These are phyloP conservation scores for Macrotyloma uniflorum DNA, from an alignment of 306 rosid species.

Conservation along the genomic window DNA sequence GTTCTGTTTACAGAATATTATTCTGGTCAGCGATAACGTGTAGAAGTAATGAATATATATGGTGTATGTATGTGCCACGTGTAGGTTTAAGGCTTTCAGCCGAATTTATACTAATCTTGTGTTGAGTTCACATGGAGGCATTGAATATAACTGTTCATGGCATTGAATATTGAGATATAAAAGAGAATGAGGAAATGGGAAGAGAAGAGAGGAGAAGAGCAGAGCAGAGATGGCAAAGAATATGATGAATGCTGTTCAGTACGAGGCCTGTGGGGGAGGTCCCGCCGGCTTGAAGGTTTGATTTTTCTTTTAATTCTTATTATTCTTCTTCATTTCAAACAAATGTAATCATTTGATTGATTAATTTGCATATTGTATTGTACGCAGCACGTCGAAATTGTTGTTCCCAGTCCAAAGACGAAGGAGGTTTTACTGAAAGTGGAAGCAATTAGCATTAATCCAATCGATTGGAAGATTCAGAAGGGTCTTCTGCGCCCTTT, in stretches of 20 bases:
- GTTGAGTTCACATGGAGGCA: no score
- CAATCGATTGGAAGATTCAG: conserved; percentile 79
- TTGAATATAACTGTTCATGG: no score
- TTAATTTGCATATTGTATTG: no score
- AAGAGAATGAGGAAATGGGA: not conserved
- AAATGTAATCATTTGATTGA: no score
- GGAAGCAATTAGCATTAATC: conserved; percentile 70
- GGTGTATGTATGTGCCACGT: no score
- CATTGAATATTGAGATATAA: no score
- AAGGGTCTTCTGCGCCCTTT: conserved; percentile 53
- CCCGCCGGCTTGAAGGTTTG: not conserved
- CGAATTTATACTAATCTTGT: no score
- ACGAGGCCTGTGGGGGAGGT: not conserved
- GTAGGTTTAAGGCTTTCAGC: no score
- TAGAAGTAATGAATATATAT: no score
- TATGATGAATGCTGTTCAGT: not conserved
- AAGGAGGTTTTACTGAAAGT: conserved; percentile 61
- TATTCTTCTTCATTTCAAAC: no score
- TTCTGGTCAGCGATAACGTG: no score
- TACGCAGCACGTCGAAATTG: conserved; percentile 70
- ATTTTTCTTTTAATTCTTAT: not conserved
- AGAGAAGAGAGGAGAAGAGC: not conserved
- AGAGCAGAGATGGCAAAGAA: not conserved
- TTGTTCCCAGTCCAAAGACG: conserved; percentile 50
- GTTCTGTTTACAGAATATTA: no score